Conservation (phyloP, 2,329 filamentous ascomycete genomes). For the Davidsoniella neocaledoniae region DNA sequence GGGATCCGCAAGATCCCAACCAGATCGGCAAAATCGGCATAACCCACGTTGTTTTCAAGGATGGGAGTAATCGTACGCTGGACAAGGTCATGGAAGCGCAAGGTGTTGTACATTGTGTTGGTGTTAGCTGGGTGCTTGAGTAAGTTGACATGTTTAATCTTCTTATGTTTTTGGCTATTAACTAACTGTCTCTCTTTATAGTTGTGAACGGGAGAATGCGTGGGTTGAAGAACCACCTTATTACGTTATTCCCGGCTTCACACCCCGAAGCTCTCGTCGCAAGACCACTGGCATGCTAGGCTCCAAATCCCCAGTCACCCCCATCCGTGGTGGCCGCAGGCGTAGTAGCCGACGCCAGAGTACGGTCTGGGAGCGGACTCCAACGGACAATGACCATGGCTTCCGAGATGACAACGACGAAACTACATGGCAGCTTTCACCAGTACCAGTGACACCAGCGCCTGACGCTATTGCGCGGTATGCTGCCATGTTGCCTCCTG, state of each 20-base stretch:
- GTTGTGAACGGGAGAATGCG: constrained; percentile 57
- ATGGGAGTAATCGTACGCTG: constrained; percentile 63
- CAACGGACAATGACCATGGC: constrained; percentile 23
- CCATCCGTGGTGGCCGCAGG: constrained; percentile 30
- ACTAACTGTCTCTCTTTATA: constrained; percentile 18
- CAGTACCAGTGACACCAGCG: constrained; percentile 41
- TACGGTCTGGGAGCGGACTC: constrained; percentile 37
- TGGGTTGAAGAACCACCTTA: constrained; percentile 63
- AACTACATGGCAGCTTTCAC: constrained; percentile 33
- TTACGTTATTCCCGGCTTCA: constrained; percentile 33
- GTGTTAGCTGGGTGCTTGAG: constrained; percentile 79
- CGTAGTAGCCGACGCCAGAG: constrained; percentile 36
- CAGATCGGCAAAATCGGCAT: constrained; percentile 47
- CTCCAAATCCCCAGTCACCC: constrained; percentile 26
- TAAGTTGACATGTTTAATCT: constrained; percentile 30
- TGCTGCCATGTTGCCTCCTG: constrained; percentile 31
- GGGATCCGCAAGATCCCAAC: constrained; percentile 23
- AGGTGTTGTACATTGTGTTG: constrained; percentile 69
- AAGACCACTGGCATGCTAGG: constrained; percentile 56
- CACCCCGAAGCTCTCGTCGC: constrained; percentile 55
- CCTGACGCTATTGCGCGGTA: constrained; percentile 37
- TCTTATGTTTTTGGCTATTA: not conserved
- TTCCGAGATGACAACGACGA: constrained; percentile 21
- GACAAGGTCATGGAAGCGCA: constrained; percentile 60
- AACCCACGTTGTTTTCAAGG: constrained; percentile 82